These are phyloP conservation scores for Verticillium tricorpus DNA, from an alignment of 2,329 filamentous ascomycete genomes.

Conservation along the genomic window DNA sequence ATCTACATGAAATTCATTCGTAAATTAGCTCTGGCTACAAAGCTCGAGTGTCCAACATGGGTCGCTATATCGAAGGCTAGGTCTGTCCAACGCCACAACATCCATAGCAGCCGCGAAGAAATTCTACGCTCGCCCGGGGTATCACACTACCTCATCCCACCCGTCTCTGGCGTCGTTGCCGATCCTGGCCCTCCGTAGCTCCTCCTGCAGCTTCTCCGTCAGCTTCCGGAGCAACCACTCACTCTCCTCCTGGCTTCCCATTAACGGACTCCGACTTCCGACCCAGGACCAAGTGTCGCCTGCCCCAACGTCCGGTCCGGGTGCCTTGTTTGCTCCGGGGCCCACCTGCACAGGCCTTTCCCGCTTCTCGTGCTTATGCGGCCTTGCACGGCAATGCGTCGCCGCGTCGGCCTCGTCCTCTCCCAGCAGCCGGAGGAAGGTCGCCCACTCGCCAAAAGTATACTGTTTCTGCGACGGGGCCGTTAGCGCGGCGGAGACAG, in stretches of 20 bases:
- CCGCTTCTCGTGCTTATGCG: slow-evolving; percentile 15
- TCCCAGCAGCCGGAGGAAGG: slow-evolving; percentile 74
- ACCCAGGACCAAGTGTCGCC: slow-evolving; percentile 65
- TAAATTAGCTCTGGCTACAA: not conserved
- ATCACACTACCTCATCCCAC: not conserved
- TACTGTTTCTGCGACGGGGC: slow-evolving; percentile 59
- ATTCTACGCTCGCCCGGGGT: not conserved
- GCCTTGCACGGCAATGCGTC: slow-evolving; percentile 40
- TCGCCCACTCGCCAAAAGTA: slow-evolving; percentile 80
- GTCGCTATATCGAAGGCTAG: too few relatives aligned
- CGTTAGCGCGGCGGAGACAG: slow-evolving; percentile 59
- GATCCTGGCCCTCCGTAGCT: slow-evolving; percentile 36
- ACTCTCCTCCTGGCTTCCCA: slow-evolving; percentile 63
- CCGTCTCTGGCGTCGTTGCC: slow-evolving; percentile 6
- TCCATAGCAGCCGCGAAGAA: not conserved
- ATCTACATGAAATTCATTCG: too few relatives aligned
- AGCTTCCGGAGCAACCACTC: slow-evolving; percentile 70
- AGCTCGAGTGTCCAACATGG: too few relatives aligned
- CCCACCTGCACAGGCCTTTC: not conserved
- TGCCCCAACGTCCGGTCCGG: not conserved
- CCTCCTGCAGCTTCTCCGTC: slow-evolving; percentile 49
- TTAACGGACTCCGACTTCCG: slow-evolving; percentile 62
- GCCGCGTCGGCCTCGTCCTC: slow-evolving; percentile 52
- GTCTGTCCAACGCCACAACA: not conserved
- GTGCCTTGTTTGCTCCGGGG: slow-evolving; percentile 3